These are phyloP conservation scores for Talaromyces sp. DNA, from an alignment of 2,329 filamentous ascomycete genomes.

Conservation along the genomic window DNA sequence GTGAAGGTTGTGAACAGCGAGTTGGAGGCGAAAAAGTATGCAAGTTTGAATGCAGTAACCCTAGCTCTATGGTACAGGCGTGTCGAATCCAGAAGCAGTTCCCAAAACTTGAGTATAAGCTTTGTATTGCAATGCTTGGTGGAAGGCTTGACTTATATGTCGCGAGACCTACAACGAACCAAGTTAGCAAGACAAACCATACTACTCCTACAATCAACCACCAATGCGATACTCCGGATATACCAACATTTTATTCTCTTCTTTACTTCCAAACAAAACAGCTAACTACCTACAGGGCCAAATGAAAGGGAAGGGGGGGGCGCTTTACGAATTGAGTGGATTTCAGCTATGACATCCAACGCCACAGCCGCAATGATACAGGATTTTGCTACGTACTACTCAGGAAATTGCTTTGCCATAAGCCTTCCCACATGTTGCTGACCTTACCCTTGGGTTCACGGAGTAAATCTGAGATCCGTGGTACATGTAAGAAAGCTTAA, in stretches of 20 bases:
- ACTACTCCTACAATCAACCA: background rate
- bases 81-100: background rate
- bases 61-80: background rate
- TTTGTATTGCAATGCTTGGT: background rate
- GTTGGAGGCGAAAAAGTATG: background rate
- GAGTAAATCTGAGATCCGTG: background rate
- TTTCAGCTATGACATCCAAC: constrained; percentile 18
- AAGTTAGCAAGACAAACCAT: background rate
- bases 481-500: background rate
- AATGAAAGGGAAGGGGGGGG: background rate
- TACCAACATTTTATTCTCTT: background rate
- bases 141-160: background rate
- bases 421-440: background rate
- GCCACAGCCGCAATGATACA: constrained; percentile 17
- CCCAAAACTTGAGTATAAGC: background rate
- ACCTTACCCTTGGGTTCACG: background rate
- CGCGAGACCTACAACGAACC: background rate
- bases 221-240: background rate
- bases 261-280: background rate
- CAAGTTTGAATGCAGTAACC: background rate
- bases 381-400: background rate
- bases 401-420: background rate
- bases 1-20: background rate
- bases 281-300: background rate
- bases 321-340: constrained; percentile 6